A percentile compares a stretch with the other conserved stretches of the same genome.
phyloP scores from a whole-genome alignment of 768 basidiomycete species.

The Gautieria morchelliformis region DNA sequence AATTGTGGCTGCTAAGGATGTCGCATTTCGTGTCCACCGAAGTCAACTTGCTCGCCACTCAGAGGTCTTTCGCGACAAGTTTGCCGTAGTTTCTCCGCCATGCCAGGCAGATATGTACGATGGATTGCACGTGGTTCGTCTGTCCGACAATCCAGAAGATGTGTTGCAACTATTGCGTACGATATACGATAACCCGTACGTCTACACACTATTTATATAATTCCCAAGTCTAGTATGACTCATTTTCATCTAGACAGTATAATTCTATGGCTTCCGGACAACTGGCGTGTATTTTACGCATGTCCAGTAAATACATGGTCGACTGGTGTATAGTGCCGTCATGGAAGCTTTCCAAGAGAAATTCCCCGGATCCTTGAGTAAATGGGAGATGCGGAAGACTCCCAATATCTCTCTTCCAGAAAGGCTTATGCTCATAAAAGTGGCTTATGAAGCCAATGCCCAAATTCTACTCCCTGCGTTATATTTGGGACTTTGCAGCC shows the following conservation, averaged over 20 bases:
- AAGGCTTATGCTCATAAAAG: no score
- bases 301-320: no score
- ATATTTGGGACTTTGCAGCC: no score
- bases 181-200: not conserved
- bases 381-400: not conserved
- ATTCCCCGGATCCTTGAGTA: no score
- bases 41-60: not conserved
- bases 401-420: no score
- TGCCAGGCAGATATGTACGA: not conserved
- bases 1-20: no score
- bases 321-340: no score
- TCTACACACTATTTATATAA: not conserved
- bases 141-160: not conserved
- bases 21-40: no score
- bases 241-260: not conserved
- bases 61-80: not conserved
- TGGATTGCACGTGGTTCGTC: not conserved
- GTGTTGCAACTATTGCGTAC: not conserved
- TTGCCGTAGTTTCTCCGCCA: not conserved
- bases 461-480: no score
- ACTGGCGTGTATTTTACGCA: not conserved
- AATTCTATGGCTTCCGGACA: not conserved
- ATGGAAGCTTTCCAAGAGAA: not conserved
- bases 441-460: no score
- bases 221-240: not conserved